Evolutionary conservation across 2,329 filamentous ascomycete genomes (phyloP).

Genomic region (Alternaria longipes): DNA sequence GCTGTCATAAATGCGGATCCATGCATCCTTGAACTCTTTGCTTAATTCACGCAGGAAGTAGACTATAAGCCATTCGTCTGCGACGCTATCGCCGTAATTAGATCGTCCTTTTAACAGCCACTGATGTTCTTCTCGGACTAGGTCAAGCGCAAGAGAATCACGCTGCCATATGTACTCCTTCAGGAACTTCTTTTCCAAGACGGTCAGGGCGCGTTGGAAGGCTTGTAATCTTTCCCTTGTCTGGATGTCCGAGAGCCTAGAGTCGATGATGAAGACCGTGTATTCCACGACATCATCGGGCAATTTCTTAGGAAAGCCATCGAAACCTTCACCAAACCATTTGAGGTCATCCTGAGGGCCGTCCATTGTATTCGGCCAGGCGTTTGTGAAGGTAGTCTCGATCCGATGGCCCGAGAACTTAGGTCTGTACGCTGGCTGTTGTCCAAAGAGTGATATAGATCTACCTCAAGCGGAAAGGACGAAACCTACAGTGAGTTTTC

Average conservation of each 20-base stretch:
- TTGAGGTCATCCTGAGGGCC: slow-evolving; percentile 64
- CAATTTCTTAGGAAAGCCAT: slow-evolving; percentile 71
- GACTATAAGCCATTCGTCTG: slow-evolving; percentile 97
- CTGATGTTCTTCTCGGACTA: slow-evolving; percentile 65
- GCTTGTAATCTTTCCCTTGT: slow-evolving; percentile 73
- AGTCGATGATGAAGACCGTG: slow-evolving; percentile 75
- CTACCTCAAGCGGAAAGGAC: neutral
- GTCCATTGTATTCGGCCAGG: slow-evolving; percentile 38
- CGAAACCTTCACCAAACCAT: slow-evolving; percentile 72
- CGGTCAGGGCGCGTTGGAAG: slow-evolving; percentile 73
- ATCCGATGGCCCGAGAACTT: neutral
- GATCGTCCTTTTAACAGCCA: slow-evolving; percentile 77
- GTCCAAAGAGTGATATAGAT: neutral
- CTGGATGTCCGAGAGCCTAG: slow-evolving; percentile 62
- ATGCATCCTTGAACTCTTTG: slow-evolving; percentile 74
- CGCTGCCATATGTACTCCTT: slow-evolving; percentile 95
- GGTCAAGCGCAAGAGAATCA: slow-evolving; percentile 76
- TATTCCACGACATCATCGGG: slow-evolving; percentile 90
- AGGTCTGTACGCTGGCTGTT: neutral
- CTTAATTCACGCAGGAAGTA: slow-evolving; percentile 86
- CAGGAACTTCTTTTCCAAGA: slow-evolving; percentile 71
- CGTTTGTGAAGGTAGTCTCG: neutral
- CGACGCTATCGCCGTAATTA: slow-evolving; percentile 91
- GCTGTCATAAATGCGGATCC: slow-evolving; percentile 83
- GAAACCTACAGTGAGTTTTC: neutral